phyloP scores from a whole-genome alignment of 495 filamentous ascomycete genomes.

The Hyphodiscus hymeniophilus region DNA sequence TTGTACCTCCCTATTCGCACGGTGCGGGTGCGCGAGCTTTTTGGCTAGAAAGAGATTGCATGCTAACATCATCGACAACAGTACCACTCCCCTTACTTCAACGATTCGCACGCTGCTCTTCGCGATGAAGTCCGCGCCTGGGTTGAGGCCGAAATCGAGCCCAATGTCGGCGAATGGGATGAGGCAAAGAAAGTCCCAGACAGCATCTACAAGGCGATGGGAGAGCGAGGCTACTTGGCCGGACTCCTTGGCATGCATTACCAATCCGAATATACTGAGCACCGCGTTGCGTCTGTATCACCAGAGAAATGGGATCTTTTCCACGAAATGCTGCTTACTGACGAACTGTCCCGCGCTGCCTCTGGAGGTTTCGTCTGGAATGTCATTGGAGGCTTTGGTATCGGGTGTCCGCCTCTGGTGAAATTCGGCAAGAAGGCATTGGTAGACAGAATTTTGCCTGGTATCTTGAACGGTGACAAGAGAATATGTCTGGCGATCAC shows the following conservation, averaged over 20 bases:
- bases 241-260: slow-evolving; percentile 80
- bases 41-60: too few relatives aligned
- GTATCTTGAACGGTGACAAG: slow-evolving; percentile 86
- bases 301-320: slow-evolving; percentile 95
- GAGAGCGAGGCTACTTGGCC: slow-evolving; percentile 83
- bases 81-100: slow-evolving; percentile 96
- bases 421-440: slow-evolving; percentile 87
- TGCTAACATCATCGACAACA: slow-evolving; percentile 29
- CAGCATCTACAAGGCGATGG: slow-evolving; percentile 91
- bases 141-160: slow-evolving; percentile 86
- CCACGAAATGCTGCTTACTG: slow-evolving; percentile 91
- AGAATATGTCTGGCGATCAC: slow-evolving; percentile 87
- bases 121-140: slow-evolving; percentile 85
- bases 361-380: slow-evolving; percentile 99
- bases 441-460: slow-evolving; percentile 73
- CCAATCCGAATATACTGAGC: slow-evolving; percentile 60
- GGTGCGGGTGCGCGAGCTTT: too few relatives aligned
- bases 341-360: slow-evolving; percentile 81
- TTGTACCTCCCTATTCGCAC: slow-evolving; percentile 15
- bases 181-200: slow-evolving; percentile 71
- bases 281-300: slow-evolving; percentile 65
- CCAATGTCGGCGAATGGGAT: slow-evolving; percentile 92
- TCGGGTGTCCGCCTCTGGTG: slow-evolving; percentile 83
- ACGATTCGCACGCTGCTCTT: slow-evolving; percentile 82
- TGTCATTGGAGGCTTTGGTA: slow-evolving; percentile 83